Percentiles rank a stretch among this genome's conserved stretches.
phyloP scores from a whole-genome alignment of 1,284 basidiomycete species.

The Boletellus deceptivus region DNA sequence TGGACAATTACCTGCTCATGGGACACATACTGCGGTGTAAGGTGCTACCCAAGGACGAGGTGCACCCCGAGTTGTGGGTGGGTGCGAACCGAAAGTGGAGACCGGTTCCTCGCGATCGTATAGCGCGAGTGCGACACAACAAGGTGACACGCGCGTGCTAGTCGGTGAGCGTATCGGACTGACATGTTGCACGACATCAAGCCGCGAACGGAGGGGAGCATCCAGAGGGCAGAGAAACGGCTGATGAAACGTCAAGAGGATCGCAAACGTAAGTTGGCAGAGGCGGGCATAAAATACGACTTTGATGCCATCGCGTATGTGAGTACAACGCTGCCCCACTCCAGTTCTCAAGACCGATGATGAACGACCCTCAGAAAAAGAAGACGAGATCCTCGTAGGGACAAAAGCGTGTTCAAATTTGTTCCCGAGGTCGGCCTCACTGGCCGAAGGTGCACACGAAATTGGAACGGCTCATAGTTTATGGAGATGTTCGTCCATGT shows the following conservation, averaged over 20 bases:
- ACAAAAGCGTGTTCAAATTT: neutral
- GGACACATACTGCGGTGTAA: slow-evolving; percentile 92
- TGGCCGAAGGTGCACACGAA: no score
- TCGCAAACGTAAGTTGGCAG: slow-evolving; percentile 77
- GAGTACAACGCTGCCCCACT: slow-evolving; percentile 26
- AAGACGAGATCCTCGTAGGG: slow-evolving; percentile 19
- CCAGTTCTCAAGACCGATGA: neutral
- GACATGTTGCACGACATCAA: slow-evolving; percentile 29
- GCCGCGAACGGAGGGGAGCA: slow-evolving; percentile 76
- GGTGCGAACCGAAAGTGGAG: slow-evolving; percentile 95
- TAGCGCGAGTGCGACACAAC: slow-evolving; percentile 76
- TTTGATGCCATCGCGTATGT: slow-evolving; percentile 76
- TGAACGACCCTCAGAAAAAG: slow-evolving; percentile 29
- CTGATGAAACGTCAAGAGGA: slow-evolving; percentile 77
- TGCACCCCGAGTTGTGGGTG: slow-evolving; percentile 94
- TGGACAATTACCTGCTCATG: slow-evolving; percentile 98
- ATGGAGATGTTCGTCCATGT: no score
- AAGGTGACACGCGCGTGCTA: slow-evolving; percentile 52
- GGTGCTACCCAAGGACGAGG: slow-evolving; percentile 80
- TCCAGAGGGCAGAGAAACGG: slow-evolving; percentile 64
- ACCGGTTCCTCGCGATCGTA: slow-evolving; percentile 69
- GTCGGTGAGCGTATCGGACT: neutral
- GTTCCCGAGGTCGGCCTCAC: no score
- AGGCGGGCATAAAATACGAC: slow-evolving; percentile 87
- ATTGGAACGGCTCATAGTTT: no score